A percentile compares a stretch with the other conserved stretches of the same genome.
phyloP scores from a whole-genome alignment of 768 basidiomycete species.

The Suillus cothurnatus region DNA sequence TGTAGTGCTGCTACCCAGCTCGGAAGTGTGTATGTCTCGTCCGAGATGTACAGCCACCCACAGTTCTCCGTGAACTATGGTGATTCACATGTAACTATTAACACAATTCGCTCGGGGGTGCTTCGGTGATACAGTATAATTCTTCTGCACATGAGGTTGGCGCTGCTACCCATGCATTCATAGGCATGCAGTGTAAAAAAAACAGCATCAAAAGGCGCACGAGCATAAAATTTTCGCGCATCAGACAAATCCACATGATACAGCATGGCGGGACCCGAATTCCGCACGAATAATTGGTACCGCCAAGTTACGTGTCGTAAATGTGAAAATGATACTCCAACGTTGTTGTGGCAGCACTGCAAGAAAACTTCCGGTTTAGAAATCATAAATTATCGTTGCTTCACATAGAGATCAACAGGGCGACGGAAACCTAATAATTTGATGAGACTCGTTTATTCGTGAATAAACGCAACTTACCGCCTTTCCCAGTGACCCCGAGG shows the following conservation, averaged over 20 bases:
- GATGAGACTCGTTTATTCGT: not conserved
- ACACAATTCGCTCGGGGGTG: not conserved
- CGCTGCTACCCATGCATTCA: not conserved
- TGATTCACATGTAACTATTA: not conserved
- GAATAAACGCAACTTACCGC: slow-evolving; percentile 46
- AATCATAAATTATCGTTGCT: not conserved
- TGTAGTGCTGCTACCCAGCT: not conserved
- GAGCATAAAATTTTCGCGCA: not conserved
- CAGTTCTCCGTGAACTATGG: not conserved
- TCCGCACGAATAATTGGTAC: not conserved
- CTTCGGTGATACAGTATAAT: not conserved
- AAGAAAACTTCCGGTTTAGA: not conserved
- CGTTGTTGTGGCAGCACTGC: not conserved
- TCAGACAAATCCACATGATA: not conserved
- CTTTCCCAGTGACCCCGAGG: slow-evolving; percentile 61
- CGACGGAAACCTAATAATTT: not conserved
- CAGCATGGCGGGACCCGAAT: not conserved
- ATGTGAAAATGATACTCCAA: not conserved
- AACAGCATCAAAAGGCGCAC: not conserved
- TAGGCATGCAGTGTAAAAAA: not conserved
- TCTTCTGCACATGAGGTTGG: not conserved
- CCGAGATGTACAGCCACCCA: not conserved
- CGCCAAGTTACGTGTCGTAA: not conserved
- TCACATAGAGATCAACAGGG: not conserved
- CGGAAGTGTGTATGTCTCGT: not conserved